Percentiles rank a stretch among this genome's conserved stretches.
phyloP scores from a whole-genome alignment of 441 rosid genomes.

The Brassica hybrid region DNA sequence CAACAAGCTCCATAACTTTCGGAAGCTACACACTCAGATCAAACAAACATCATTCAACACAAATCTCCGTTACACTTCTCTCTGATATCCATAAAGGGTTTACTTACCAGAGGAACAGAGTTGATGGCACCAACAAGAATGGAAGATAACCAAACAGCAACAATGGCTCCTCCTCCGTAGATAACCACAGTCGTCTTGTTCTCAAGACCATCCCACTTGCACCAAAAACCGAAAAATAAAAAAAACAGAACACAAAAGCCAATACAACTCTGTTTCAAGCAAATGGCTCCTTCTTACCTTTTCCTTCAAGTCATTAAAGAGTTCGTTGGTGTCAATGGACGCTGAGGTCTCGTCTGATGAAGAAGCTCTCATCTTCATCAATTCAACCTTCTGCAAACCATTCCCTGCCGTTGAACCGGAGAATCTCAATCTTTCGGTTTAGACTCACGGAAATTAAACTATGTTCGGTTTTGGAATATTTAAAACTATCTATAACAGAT shows the following conservation, averaged over 20 bases:
- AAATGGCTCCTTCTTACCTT: slow-evolving; percentile 59
- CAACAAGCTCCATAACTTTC: slow-evolving; percentile 93
- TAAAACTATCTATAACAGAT: not conserved
- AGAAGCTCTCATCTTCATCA: slow-evolving; percentile 57
- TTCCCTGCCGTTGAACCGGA: slow-evolving; percentile 32
- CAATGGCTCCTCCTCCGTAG: slow-evolving; percentile 90
- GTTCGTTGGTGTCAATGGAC: slow-evolving; percentile 67
- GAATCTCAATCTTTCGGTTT: not conserved
- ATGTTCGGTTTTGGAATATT: not conserved
- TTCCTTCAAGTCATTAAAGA: slow-evolving; percentile 84
- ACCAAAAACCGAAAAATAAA: slow-evolving; percentile 7
- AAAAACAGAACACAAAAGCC: not conserved
- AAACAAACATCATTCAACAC: not conserved
- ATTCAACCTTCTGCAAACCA: slow-evolving; percentile 60
- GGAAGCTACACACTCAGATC: slow-evolving; percentile 66
- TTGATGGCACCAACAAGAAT: slow-evolving; percentile 82
- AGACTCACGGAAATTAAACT: not conserved
- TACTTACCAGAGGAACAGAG: slow-evolving; percentile 99
- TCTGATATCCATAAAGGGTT: too few relatives aligned
- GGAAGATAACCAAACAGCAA: slow-evolving; percentile 89
- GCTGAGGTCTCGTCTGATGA: slow-evolving; percentile 69
- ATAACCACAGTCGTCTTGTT: slow-evolving; percentile 89
- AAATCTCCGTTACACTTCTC: not conserved
- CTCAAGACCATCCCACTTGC: slow-evolving; percentile 96
- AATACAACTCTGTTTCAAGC: not conserved